Percentiles rank a stretch among this genome's conserved stretches.
Conservation (phyloP, 805 yeast species). For the Myxozyma sirexii region DNA sequence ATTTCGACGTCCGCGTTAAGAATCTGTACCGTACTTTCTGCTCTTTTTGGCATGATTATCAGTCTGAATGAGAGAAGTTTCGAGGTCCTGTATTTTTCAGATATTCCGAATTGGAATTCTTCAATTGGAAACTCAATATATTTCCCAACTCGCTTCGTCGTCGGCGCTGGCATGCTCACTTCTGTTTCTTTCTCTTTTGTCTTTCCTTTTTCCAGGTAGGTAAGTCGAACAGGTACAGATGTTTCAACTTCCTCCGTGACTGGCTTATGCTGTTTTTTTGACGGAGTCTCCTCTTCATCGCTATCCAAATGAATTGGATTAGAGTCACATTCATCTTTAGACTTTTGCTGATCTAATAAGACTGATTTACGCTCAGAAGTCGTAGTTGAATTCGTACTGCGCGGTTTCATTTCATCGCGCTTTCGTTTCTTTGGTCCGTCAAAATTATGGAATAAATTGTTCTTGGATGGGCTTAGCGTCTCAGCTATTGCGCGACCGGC, state of each 20-base stretch:
- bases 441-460: conserved; percentile 3
- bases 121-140: conserved; percentile 2
- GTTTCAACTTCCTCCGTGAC: neutral
- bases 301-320: conserved; percentile 10
- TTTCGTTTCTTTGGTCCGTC: conserved; percentile 7
- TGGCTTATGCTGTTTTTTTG: neutral
- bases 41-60: conserved; percentile 14
- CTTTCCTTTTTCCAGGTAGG: neutral
- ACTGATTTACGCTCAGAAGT: neutral
- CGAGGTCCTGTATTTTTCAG: neutral
- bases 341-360: neutral
- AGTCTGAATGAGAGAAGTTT: conserved; percentile 3
- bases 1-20: neutral
- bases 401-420: conserved; percentile 15
- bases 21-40: conserved; percentile 15
- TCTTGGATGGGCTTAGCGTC: neutral
- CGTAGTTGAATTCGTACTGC: neutral
- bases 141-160: neutral
- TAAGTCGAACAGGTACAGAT: neutral
- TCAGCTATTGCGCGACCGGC: neutral
- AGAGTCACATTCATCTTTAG: neutral
- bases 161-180: neutral
- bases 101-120: conserved; percentile 17
- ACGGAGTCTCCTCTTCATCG: conserved; percentile 6
- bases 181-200: neutral